Evolutionary conservation across 305 asterid genomes (phyloP), one percentile per base, ranked within the genome.

Genomic region (Fraxinus greggii): DNA sequence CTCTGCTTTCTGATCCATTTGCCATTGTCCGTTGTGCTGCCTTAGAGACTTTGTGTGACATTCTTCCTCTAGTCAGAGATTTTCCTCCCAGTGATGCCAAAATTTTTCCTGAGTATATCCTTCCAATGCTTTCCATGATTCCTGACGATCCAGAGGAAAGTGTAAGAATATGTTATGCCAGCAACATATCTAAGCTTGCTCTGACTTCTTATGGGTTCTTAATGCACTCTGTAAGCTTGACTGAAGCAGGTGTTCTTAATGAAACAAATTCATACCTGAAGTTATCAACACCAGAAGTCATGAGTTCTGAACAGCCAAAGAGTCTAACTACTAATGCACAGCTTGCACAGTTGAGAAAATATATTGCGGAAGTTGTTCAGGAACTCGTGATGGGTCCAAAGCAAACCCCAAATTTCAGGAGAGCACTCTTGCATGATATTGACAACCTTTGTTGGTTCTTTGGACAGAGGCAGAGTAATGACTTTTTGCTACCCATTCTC

Each of bases 61-160:
- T 96, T 89, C 98, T 96, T 83, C 98, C 99, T 83, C 84, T 94
- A 70, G 94, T 96, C 80, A 87, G 98, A 86, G 99, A 96, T 88
- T 96, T 96, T 81, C 98, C 99, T 79, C 98, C 99, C 1, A 96
- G 98, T 87, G 99, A 96, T 89, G 99, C 99, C 90, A 96, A 96
- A 91, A 96, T 96, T 1, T 96, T 96, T 86, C 98, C 99, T 0
- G 99, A 96, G 88, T 96, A 96, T 87, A 94, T 94, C 85, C 95
- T 96, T 87, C 99, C 99, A 3, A 96, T 96, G 99, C 98, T 95
- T 87, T 93, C 98, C 90, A 93, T 89, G 94, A 93, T 96, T 90
- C 98, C 98, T 65, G 99, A 96, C 86, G 99, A 96, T 88, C 91
- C 99, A 3, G 99, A 96, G 90, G 99, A 96, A 90, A 96, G 97